phyloP scores from a whole-genome alignment of 768 basidiomycete species.

The Lentinula sp. region DNA sequence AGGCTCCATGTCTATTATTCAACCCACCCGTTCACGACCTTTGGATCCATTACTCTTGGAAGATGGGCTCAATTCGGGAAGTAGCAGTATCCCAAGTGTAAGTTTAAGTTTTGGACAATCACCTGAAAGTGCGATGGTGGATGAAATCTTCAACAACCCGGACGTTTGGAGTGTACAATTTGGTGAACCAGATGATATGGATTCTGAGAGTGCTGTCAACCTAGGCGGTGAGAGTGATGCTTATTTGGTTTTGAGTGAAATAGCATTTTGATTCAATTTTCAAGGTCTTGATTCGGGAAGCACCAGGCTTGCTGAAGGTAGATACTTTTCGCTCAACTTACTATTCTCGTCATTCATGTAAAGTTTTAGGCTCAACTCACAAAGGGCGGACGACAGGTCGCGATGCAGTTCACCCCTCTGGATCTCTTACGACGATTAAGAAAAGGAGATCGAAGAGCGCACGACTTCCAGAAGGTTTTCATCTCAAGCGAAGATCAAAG shows the following conservation, averaged over 20 bases:
- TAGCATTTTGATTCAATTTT: background rate
- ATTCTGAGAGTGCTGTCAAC: background rate
- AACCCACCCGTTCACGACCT: background rate
- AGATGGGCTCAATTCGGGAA: background rate
- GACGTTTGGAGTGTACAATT: conserved; percentile 3
- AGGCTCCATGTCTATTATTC: background rate
- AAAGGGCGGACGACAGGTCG: background rate
- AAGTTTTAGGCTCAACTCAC: background rate
- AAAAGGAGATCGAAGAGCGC: background rate
- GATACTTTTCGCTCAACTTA: background rate
- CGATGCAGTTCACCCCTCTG: background rate
- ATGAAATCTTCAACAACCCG: conserved; percentile 8
- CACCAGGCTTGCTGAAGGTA: background rate
- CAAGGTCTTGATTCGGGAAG: background rate
- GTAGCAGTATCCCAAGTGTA: conserved; percentile 1
- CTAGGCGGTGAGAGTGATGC: background rate
- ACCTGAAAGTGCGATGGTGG: conserved; percentile 5
- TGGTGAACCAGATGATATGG: background rate
- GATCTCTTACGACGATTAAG: background rate
- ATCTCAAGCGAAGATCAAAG: conserved; percentile 3
- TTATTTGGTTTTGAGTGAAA: background rate
- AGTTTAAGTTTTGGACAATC: background rate
- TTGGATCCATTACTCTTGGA: conserved; percentile 2
- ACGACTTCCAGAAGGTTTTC: background rate
- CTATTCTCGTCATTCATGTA: background rate